Percentiles rank a stretch among this genome's conserved stretches.
Evolutionary conservation across 495 filamentous ascomycete genomes (phyloP).

Genomic region (Neurospora africana): DNA sequence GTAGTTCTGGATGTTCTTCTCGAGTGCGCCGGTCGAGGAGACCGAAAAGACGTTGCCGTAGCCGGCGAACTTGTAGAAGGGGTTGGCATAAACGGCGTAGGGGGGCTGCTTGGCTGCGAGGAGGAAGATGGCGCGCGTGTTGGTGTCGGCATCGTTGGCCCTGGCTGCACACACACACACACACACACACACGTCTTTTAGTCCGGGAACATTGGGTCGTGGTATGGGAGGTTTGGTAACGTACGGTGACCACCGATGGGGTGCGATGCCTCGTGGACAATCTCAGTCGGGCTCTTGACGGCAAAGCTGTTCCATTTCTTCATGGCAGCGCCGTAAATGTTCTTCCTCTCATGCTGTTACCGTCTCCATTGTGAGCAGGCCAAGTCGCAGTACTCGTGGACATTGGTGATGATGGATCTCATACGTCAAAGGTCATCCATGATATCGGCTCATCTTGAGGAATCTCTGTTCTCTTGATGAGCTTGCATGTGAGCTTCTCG

Average conservation of each 20-base stretch:
- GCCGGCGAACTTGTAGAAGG: slow-evolving; percentile 76
- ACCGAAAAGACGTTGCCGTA: slow-evolving; percentile 70
- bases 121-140: slow-evolving; percentile 78
- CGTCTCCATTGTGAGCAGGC: slow-evolving; percentile 16
- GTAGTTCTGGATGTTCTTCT: slow-evolving; percentile 67
- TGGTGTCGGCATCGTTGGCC: slow-evolving; percentile 57
- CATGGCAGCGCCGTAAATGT: slow-evolving; percentile 79
- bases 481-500: slow-evolving; percentile 54
- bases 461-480: slow-evolving; percentile 70
- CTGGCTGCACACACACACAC: slow-evolving; percentile 35
- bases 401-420: slow-evolving; percentile 11
- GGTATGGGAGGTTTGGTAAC: slow-evolving; percentile 7
- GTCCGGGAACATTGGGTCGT: neutral
- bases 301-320: slow-evolving; percentile 79
- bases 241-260: slow-evolving; percentile 48
- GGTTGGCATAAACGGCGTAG: slow-evolving; percentile 73
- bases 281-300: slow-evolving; percentile 66
- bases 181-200: slow-evolving; percentile 2
- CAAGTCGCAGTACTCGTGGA: neutral
- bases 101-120: slow-evolving; percentile 66
- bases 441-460: slow-evolving; percentile 75
- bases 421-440: slow-evolving; percentile 80
- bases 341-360: slow-evolving; percentile 59
- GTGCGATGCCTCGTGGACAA: slow-evolving; percentile 63
- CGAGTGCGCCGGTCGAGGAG: slow-evolving; percentile 48